These are phyloP conservation scores for Starmerella asiatica DNA, from an alignment of 805 yeast genomes.

Conservation along the genomic window DNA sequence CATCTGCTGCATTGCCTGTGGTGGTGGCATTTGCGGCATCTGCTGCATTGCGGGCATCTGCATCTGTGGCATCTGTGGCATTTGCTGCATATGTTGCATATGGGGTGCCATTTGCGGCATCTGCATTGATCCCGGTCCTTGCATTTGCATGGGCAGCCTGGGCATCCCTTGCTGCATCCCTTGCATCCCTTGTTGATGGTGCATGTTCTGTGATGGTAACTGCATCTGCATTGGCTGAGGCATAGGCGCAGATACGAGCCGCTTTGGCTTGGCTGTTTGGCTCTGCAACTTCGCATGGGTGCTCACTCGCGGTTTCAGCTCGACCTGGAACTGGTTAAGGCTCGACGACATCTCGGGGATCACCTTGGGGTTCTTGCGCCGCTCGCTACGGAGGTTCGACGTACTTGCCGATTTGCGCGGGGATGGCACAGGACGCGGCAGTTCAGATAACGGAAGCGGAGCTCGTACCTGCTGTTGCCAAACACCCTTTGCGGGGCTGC, in stretches of 20 bases:
- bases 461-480: slow-evolving; percentile 14
- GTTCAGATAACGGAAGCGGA: slow-evolving; percentile 8
- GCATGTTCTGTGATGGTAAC: neutral
- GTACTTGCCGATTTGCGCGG: slow-evolving; percentile 14
- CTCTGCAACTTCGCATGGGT: neutral
- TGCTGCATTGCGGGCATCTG: neutral
- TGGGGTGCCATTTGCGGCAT: neutral
- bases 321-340: slow-evolving; percentile 25
- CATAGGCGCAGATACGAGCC: neutral
- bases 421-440: slow-evolving; percentile 9
- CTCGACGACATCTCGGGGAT: slow-evolving; percentile 24
- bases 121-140: neutral
- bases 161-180: neutral
- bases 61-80: neutral
- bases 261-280: neutral
- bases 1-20: neutral
- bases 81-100: too few species aligned
- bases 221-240: neutral
- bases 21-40: slow-evolving; percentile 1
- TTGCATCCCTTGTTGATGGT: neutral
- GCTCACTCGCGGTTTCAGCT: slow-evolving; percentile 16
- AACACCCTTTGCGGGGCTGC: slow-evolving; percentile 26
- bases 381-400: slow-evolving; percentile 8
- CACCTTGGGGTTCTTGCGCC: slow-evolving; percentile 15
- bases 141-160: neutral